phyloP scores from a whole-genome alignment of 2,329 filamentous ascomycete genomes.

The Alternaria alternata region DNA sequence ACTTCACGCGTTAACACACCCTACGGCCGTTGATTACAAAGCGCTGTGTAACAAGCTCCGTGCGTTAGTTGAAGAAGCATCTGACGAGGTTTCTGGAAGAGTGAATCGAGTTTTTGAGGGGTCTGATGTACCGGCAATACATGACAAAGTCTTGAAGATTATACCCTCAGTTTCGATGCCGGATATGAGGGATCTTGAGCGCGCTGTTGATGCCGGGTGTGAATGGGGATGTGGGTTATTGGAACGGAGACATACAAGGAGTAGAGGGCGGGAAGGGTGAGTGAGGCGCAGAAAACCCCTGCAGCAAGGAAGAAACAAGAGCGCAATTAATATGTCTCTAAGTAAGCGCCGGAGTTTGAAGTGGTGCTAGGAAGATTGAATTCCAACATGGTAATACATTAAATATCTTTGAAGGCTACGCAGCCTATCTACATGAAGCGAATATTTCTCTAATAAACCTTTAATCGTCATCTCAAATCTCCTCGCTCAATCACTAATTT shows the following conservation, averaged over 20 bases:
- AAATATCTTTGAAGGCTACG: background rate
- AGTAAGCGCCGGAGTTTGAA: no score
- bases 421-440: background rate
- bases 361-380: background rate
- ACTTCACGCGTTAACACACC: background rate
- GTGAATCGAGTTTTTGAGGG: constrained; percentile 27
- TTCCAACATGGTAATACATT: background rate
- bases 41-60: background rate
- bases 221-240: constrained; percentile 9
- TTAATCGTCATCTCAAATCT: background rate
- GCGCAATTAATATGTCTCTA: background rate
- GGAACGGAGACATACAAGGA: background rate
- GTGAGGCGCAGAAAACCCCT: background rate
- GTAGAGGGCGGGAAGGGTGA: background rate
- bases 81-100: background rate
- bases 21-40: background rate
- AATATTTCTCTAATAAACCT: background rate
- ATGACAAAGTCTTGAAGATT: background rate
- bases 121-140: constrained; percentile 13
- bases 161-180: constrained; percentile 11
- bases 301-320: background rate
- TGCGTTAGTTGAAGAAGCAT: constrained; percentile 3
- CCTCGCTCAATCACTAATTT: background rate
- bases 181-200: constrained; percentile 3
- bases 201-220: background rate